Conservation (phyloP, 2,329 filamentous ascomycete species). For the Sarocladiaceae sp. region DNA sequence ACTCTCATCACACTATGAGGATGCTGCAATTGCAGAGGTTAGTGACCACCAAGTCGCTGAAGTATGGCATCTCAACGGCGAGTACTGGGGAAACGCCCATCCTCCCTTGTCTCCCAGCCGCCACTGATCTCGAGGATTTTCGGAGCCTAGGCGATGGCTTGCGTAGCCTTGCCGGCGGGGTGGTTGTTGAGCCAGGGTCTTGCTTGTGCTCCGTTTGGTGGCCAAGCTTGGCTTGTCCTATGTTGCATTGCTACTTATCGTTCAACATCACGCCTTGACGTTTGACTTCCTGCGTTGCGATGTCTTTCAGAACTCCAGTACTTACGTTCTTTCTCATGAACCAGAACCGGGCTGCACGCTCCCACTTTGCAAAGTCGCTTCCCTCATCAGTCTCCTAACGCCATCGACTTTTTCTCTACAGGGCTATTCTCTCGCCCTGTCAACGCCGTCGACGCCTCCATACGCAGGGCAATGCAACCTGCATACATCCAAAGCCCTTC, state of each 20-base stretch:
- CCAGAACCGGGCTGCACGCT: too few relatives aligned
- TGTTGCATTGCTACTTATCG: background rate
- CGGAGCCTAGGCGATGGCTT: slow-evolving; percentile 7
- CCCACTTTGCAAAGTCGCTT: too few relatives aligned
- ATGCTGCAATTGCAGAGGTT: background rate
- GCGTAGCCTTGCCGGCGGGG: slow-evolving; percentile 9
- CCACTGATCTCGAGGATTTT: slow-evolving; percentile 4
- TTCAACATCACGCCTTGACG: background rate
- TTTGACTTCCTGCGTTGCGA: background rate
- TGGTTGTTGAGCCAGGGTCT: slow-evolving; percentile 5
- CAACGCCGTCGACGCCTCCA: slow-evolving; percentile 6
- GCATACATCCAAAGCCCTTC: slow-evolving; percentile 6
- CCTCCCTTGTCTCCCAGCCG: background rate
- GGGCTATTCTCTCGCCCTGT: slow-evolving; percentile 2
- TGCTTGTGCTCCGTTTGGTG: background rate
- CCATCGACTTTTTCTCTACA: background rate
- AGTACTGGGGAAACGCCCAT: slow-evolving; percentile 5
- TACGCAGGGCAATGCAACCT: slow-evolving; percentile 6
- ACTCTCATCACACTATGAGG: background rate
- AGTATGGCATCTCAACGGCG: slow-evolving; percentile 3
- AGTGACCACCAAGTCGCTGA: background rate
- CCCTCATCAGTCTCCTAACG: background rate
- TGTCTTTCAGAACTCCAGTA: background rate
- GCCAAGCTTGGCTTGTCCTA: background rate
- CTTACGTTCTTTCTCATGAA: background rate